Base-by-base conservation (phyloP, 495 filamentous ascomycete genomes). In the Podospora australis region DNA sequence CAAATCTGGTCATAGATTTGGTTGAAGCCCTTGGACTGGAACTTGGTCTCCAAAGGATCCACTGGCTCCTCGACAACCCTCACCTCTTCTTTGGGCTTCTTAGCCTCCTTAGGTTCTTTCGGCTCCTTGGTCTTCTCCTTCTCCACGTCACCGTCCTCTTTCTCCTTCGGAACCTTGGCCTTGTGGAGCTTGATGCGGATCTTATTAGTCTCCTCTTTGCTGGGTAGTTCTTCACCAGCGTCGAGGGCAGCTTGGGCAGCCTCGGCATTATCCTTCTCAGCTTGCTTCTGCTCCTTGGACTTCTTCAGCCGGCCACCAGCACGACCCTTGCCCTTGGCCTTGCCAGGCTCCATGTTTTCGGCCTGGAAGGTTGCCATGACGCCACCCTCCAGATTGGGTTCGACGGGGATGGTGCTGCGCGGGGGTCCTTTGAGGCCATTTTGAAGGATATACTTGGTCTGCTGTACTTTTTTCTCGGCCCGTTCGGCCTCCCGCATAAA, bases 1-100 rank as follows among this genome's bases (percentile, higher is more conserved):
- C 88, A 95, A 54, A 99, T 99, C 69, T 96, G 90, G 59, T 95
- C 92, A 67, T 95, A 96, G 29, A 99, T 92, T 67, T 95, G 90
- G 55, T 90, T 87, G 70, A 92, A 97, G 19, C 87, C 87, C 62
- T 96, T 95, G 26, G 88, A 90, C 52, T 84, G 84, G 69, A 86
- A 92, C 45, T 78, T 77, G 44, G 67, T 66, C 53, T 74, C 71
- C 24, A 72, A 63, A 28, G 66, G 59, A 26, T 75, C 72, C 34
- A 73, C 68, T 8, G 70, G 68, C 30, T 75, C 70, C 44, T 75
- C 74, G 11, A 78, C 82, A 2, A 79, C 79, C 51, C 78, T 71
- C 53, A 76, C 78, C 55, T 85, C 87, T 19, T 85, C 79, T 65
- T 80, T 84, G 48, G 74, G 65, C 43, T 69, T 68, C 55, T 69